Evolutionary conservation across 495 filamentous ascomycete genomes (phyloP), one percentile per base, ranked within the genome.

Genomic region (Terfezia boudieri): DNA sequence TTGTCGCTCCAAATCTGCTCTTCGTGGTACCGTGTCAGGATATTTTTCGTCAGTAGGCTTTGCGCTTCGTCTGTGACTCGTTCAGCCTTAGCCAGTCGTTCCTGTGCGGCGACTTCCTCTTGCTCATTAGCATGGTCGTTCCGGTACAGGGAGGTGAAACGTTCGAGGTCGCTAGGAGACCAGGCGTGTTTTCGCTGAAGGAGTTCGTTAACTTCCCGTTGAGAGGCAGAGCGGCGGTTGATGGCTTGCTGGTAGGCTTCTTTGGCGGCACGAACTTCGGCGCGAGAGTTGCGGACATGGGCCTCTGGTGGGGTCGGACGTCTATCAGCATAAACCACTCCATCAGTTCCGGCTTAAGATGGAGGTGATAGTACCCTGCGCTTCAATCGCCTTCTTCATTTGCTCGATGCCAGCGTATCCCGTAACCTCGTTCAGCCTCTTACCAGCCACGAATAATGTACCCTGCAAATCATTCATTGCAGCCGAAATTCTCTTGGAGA

Each of bases 1-100:
- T 93, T 90, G 63, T 98, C 90, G 61, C 83, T 89, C 90, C 90
- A 98, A 50, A 98, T 94, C 72, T 98, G 90, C 69, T 98, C 90
- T 68, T 98, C 90, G 69, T 98, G 90, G 69, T 98, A 98, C 32
- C 90, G 79, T 35, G 80, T 80, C 36, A 95, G 71, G 56, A 96
- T 95, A 37, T 76, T 77, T 41, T 79, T 76, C 64, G 79, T 84
- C 50, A 98, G 70, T 61, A 78, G 75, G 8, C 77, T 73, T 26
- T 79, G 74, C 2, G 86, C 77, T 50, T 84, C 79, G 68, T 90
- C 82, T 11, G 87, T 78, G 36, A 81, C 76, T 43, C 76, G 71
- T 67, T 98, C 90, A 0, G 83, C 78, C 38, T 73, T 70, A n/a
- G 77, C 73, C 50, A 95, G 70, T 14, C 73, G 75, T 23, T 81